phyloP scores from a whole-genome alignment of 768 basidiomycete genomes.

The Naganishia antarctica region DNA sequence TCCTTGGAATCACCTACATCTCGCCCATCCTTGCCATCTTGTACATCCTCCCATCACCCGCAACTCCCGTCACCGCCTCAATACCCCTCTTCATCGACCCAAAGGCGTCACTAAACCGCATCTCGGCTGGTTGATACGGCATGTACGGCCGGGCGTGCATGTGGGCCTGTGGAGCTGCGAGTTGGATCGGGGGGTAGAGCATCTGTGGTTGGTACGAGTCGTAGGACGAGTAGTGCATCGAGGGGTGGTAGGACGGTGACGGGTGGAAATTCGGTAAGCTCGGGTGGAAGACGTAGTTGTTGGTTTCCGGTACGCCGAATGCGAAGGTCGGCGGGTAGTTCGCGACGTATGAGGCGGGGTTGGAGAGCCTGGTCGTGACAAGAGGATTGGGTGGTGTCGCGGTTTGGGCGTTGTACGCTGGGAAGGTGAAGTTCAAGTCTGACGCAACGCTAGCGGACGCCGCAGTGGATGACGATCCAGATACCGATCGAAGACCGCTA shows the following conservation, averaged over 20 bases:
- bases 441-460: not conserved
- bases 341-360: not conserved
- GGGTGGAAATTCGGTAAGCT: conserved; percentile 2
- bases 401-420: conserved; percentile 3
- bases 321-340: not conserved
- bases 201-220: not conserved
- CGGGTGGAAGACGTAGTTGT: conserved; percentile 4
- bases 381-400: not conserved
- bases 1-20: not conserved
- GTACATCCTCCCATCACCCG: not conserved
- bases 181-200: not conserved
- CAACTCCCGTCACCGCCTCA: not conserved
- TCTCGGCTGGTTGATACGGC: not conserved
- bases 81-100: conserved; percentile 8
- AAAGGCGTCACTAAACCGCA: not conserved
- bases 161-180: not conserved
- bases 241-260: not conserved
- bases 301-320: not conserved
- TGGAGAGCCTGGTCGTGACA: too few relatives aligned
- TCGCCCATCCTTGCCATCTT: not conserved
- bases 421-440: conserved; percentile 7
- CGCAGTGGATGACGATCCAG: not conserved
- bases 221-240: not conserved
- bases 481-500: not conserved
- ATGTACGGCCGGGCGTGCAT: not conserved